phyloP scores from a whole-genome alignment of 1,139 yeast species.

The Chernovozyma aurita region DNA sequence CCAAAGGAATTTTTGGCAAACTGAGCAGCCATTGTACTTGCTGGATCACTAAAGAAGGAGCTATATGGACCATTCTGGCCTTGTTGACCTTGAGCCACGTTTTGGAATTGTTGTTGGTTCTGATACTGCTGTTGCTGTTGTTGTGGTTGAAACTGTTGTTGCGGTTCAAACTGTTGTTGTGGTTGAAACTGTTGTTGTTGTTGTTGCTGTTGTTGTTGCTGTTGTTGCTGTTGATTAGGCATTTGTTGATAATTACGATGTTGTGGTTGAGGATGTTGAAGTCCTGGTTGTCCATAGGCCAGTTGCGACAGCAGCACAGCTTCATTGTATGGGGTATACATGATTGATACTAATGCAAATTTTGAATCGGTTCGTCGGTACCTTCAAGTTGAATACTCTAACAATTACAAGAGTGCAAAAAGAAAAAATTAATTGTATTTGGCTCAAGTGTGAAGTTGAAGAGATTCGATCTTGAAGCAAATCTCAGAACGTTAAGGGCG shows the following conservation, averaged over 20 bases:
- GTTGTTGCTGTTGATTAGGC: slow-evolving; percentile 12
- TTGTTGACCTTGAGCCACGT: slow-evolving; percentile 1
- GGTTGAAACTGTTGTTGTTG: slow-evolving; percentile 12
- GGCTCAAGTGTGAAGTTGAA: too few relatives aligned
- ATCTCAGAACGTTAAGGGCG: too few relatives aligned
- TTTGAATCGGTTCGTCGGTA: too few relatives aligned
- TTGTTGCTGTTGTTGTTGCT: slow-evolving; percentile 10
- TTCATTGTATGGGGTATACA: slow-evolving; percentile 42
- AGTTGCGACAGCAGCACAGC: slow-evolving; percentile 6
- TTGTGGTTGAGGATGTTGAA: slow-evolving; percentile 34
- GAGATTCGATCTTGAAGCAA: too few relatives aligned
- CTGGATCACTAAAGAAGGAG: slow-evolving; percentile 68
- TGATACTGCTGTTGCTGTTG: slow-evolving; percentile 10
- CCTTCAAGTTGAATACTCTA: too few relatives aligned
- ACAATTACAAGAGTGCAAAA: too few relatives aligned
- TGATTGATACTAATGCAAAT: too few relatives aligned
- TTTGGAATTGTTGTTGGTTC: slow-evolving; percentile 5
- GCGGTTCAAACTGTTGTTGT: slow-evolving; percentile 9
- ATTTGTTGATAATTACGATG: slow-evolving; percentile 16
- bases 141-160: slow-evolving; percentile 10
- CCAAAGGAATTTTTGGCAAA: slow-evolving; percentile 82
- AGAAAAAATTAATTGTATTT: too few relatives aligned
- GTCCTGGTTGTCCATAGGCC: slow-evolving; percentile 14
- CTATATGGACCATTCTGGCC: slow-evolving; percentile 12
- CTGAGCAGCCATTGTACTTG: slow-evolving; percentile 82